Evolutionary conservation across 2,329 filamentous ascomycete genomes (phyloP).

Genomic region (Penicillium sp.): DNA sequence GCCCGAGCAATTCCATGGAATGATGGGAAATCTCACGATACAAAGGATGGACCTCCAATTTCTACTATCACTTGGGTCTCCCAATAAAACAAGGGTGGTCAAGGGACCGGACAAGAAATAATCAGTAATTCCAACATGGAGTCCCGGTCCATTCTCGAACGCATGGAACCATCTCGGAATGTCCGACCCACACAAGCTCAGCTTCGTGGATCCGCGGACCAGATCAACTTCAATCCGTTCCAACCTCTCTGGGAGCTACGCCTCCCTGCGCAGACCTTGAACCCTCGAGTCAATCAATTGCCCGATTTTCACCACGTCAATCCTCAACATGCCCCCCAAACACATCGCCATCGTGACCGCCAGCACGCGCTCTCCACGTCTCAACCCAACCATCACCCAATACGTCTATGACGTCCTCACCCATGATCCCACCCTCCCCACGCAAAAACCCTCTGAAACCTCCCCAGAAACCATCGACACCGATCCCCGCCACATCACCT

Average conservation of each 20-base stretch:
- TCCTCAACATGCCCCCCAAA: slow-evolving; percentile 26
- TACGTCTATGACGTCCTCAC: slow-evolving; percentile 36
- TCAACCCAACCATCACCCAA: slow-evolving; percentile 40
- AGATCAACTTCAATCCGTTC: neutral
- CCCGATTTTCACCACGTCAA: neutral
- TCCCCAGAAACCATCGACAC: slow-evolving; percentile 14
- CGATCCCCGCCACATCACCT: slow-evolving; percentile 25
- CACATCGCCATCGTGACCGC: slow-evolving; percentile 42
- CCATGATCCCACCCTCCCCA: slow-evolving; percentile 24
- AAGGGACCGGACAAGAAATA: too few species aligned
- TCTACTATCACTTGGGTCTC: too few species aligned
- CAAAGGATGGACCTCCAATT: too few species aligned
- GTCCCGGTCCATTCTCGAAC: too few species aligned
- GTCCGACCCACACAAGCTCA: slow-evolving; percentile 2
- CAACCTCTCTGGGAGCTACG: neutral
- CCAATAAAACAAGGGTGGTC: too few species aligned
- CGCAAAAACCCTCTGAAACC: slow-evolving; percentile 12
- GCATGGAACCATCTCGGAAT: neutral
- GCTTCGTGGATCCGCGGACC: slow-evolving; percentile 10
- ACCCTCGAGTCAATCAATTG: neutral
- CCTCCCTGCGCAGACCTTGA: neutral
- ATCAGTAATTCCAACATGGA: too few species aligned
- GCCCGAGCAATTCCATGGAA: too few species aligned
- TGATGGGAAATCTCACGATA: too few species aligned
- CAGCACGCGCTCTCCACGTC: slow-evolving; percentile 42